Base-by-base conservation (phyloP, 2,329 filamentous ascomycete genomes). In the Fusarium compactum region DNA sequence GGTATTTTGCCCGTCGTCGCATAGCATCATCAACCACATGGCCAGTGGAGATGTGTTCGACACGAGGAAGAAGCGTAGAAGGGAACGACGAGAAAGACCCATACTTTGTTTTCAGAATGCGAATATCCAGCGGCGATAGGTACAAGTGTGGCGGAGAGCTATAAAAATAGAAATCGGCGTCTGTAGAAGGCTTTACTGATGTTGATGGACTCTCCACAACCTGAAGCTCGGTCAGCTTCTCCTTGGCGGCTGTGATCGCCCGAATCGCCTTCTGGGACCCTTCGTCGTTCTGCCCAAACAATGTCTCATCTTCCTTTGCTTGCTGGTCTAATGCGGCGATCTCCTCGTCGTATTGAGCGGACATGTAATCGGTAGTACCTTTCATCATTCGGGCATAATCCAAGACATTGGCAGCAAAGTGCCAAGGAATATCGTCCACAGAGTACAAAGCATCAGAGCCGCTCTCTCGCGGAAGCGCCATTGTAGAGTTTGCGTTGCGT, bases 301-400 rank as follows among this genome's bases (percentile, higher is more conserved):
- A 87, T 34, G 96, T 83, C 80, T 98, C 93, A 77, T 99, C 96
- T 78, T 97, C 94, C 70, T 90, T 90, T 75, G 94, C 94, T 81
- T 97, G 94, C 67, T 85, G 85, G 64, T 89, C 83, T 25, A 99
- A 83, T 20, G 93, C 90, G 41, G 87, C 83, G 38, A 97, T 90
- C 78, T 98, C 95, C 40, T 88, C 83, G 67, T 97, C 90, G 73
- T 91, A 95, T 77, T 98, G 92, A 56, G 89, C 85, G 15, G 84
- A 78, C 91, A 99, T 95, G 78, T 99, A 99, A 34, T 92, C 90
- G 74, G 92, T 90, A 7, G 93, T 95, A 9, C 95, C 96, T 78
- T 95, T 97, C 93, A 99, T 97, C 58, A 98, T 91, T 41, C 95
- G 90, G 18, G 95, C 94, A 80, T 98, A 99, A 78, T 99, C 96